Base-by-base conservation (phyloP, 1,284 basidiomycete species). In the Earliella scabrosa region DNA sequence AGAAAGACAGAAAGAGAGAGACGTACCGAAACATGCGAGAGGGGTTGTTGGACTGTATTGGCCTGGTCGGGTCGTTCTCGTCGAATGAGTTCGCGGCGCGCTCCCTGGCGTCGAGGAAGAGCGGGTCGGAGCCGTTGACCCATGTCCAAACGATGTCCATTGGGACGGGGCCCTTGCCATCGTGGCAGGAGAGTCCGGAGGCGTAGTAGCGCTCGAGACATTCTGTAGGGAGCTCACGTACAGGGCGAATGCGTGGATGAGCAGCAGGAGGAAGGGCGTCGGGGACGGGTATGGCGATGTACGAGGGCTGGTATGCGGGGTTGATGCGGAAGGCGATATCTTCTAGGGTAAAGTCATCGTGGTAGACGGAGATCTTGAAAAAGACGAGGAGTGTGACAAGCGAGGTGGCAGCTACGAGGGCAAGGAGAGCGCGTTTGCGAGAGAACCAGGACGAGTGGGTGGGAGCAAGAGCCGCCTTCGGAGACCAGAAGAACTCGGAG, bases 61-160 rank as follows among this genome's bases (percentile, higher is more conserved):
- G 68, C 3, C 68, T 56, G 49, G 61, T 67, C 1, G 68, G 68
- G 40, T 69, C 66, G 34, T 64, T 57, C 2, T 50, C 26, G n/a
- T 38, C 31, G 50, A 56, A 60, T 31, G 55, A 32, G 31, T 38
- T 35, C 24, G 54, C 45, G 23, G 61, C 63, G 31, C 35, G 45
- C 11, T 52, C 47, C 44, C 63, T 65, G 16, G 68, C 62, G 7
- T 60, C 55, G 29, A 56, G 36, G 36, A 65, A 60, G 23, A 67
- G 61, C 2, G 61, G 54, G 46, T 71, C 69, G 2, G 69, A 67
- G 52, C 69, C 68, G 49, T 71, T 71, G 36, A 68, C 67, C 69
- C 69, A 71, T 3, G 69, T 71, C 68, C 68, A 71, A 23, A 71
- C 35, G 14, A 71, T 54, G 53, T 71, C 69, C 49, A 71, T 61